Percentiles rank a stretch among this genome's conserved stretches.
Conservation (phyloP, 2,329 filamentous ascomycete species). For the Coniella lustricola region DNA sequence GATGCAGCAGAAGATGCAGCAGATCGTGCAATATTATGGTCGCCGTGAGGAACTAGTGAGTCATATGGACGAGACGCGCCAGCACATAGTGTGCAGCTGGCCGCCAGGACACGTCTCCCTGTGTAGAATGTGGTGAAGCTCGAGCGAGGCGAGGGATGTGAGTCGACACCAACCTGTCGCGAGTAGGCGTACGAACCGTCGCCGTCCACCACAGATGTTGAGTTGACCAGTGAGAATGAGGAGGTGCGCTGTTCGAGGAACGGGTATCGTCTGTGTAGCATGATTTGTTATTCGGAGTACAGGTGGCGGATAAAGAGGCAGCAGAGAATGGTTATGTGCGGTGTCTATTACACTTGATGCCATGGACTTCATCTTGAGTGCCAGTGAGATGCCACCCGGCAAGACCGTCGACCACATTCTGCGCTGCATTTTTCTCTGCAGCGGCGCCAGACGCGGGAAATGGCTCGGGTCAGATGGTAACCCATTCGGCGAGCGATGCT, state of each 20-base stretch:
- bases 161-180: conserved; percentile 18
- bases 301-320: conserved; percentile 24
- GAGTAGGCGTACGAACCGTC: conserved; percentile 23
- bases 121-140: conserved; percentile 21
- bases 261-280: conserved; percentile 26
- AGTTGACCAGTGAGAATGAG: no score
- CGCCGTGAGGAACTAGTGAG: conserved; percentile 7
- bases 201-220: no score
- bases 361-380: conserved; percentile 18
- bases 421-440: conserved; percentile 6
- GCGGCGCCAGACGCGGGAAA: neutral
- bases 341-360: conserved; percentile 20
- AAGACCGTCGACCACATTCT: conserved; percentile 6
- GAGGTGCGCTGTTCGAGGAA: conserved; percentile 1
- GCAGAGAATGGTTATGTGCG: conserved; percentile 21
- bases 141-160: conserved; percentile 19
- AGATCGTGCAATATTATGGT: conserved; percentile 4
- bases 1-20: neutral
- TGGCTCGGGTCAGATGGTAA: conserved; percentile 9
- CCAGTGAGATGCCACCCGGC: conserved; percentile 18
- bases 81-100: conserved; percentile 1
- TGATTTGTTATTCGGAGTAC: conserved; percentile 24
- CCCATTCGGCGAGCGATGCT: conserved; percentile 7
- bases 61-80: conserved; percentile 8
- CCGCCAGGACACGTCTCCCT: conserved; percentile 15